Evolutionary conservation across 371 early-diverging fungal genomes (phyloP), one percentile per base, ranked within the genome.

Genomic region (Dichotomocladium elegans): DNA sequence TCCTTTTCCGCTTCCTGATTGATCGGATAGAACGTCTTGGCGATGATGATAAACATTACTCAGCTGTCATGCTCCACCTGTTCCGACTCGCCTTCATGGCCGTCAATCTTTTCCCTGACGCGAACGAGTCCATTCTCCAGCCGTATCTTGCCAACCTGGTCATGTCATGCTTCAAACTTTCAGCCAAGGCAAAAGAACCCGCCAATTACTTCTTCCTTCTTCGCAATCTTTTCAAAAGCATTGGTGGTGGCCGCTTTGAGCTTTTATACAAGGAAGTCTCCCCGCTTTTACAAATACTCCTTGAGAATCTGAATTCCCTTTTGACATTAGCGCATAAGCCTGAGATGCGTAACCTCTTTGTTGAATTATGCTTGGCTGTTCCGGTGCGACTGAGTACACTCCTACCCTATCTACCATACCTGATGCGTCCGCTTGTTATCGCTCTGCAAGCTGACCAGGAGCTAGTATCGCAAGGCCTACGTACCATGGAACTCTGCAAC

Each of bases 401-500:
- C 21, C 82, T 99, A 7, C 99, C 99, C 0, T 96, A 93, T 57
- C 77, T 99, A 17, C 88, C 92, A 11, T 91, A 89, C 51, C 63
- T 99, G 61, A 96, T 98, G 97, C 90, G 91, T 40, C 98, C 99
- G 11, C 80, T 99, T 8, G 93, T 96, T 2, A 72, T 94, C 45
- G 95, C 99, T 0, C 78, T 99, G 12, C 88, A 93, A 61, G 86
- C 94, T 0, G 92, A 92, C 31, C 85, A 91, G 12, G 95, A 97
- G 22, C 82, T 99, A 7, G 95, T 96, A 8, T 88, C 85, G 21
- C 97, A 98, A 67, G 98, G 96, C 4, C 72, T 99, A 47, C 85
- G 99, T 30, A 98, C 96, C 1, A 83, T 99, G 49, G 99, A 99
- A 69, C 80, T 96, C 4, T 99, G 98, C 68, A 92, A 98, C 41